Evolutionary conservation across 2,329 filamentous ascomycete genomes (phyloP), one percentile per base, ranked within the genome.

Genomic region (Microdochium bolleyi): DNA sequence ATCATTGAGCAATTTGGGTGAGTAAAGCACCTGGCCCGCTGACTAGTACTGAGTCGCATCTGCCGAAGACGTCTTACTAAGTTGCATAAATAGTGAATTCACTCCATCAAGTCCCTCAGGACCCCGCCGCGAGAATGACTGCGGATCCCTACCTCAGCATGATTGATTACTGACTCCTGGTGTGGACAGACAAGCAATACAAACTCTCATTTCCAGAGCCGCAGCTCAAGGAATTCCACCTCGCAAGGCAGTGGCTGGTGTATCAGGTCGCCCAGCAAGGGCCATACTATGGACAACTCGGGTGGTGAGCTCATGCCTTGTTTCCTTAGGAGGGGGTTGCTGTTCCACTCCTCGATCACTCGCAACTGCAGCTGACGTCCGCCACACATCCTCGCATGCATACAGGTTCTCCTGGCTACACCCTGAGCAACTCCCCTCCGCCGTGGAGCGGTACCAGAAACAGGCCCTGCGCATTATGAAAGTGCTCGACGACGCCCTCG

Each of bases 141-240:
- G 14, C 61, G 68, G 52, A 78, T 74, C 58, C 73, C 76, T 58
- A 68, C 66, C 56, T 66, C 61, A 49, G 70, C 71, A 5, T 68
- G 37, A 19, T 8, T 9, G 7, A 41, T n/a, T 7, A 41, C 37
- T 8, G 5, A 41, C 5, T 41, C 10, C 37, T 41, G 8, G 7
- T n/a, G n/a, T 8, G 37, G n/a, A 11, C n/a, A 41, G 37, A 41
- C 16, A 41, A 41, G 37, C 11, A 41, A 5, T 5, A 41, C 37
- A 41, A 41, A n/a, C 37, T 41, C 37, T 41, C 37, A 7, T 41
- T 41, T n/a, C 37, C 37, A n/a, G 16, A 8, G 16, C 19, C 37
- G 9, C 37, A 41, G n/a, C 37, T 41, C 37, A 41, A 41, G 37
- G 37, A 41, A n/a, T 41, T 41, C n/a, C 37, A 41, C 37, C 10